phyloP scores from a whole-genome alignment of 108 stramenopile genomes.

The Cyclotella baltica region DNA sequence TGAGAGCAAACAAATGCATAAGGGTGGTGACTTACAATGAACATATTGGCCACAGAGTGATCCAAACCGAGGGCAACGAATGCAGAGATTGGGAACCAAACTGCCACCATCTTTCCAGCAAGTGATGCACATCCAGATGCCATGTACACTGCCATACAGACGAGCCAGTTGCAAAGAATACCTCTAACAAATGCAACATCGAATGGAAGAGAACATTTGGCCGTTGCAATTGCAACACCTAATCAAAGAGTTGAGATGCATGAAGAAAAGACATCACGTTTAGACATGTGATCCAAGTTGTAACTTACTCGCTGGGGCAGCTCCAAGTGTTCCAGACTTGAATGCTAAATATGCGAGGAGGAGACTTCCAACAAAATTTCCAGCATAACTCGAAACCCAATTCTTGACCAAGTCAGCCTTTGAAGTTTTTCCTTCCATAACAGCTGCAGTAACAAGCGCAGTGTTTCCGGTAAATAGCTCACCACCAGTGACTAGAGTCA shows the following conservation, averaged over 20 bases:
- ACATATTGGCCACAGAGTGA: constrained; percentile 98
- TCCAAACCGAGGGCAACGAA: constrained; percentile 93
- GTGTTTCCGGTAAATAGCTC: constrained; percentile 85
- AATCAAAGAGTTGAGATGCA: too few relatives aligned
- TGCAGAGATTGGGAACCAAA: constrained; percentile 92
- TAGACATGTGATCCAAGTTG: background rate
- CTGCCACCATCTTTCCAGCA: constrained; percentile 87
- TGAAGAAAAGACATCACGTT: background rate
- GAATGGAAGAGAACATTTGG: constrained; percentile 82
- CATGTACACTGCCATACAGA: constrained; percentile 96
- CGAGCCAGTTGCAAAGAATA: constrained; percentile 96
- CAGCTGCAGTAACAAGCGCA: constrained; percentile 83
- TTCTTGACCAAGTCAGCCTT: constrained; percentile 66
- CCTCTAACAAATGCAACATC: constrained; percentile 89
- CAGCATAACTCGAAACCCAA: constrained; percentile 80
- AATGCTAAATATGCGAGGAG: constrained; percentile 83
- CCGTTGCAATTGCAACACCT: constrained; percentile 77
- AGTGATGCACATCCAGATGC: constrained; percentile 81
- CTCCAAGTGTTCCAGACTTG: constrained; percentile 76
- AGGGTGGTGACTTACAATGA: constrained; percentile 52
- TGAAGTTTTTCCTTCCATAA: constrained; percentile 77
- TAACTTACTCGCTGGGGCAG: constrained; percentile 61
- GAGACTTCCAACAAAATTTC: constrained; percentile 90
- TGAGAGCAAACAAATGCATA: background rate
- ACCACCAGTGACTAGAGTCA: constrained; percentile 76